These are phyloP conservation scores for Peronosclerospora sorghi DNA, from an alignment of 352 stramenopile genomes.

Conservation along the genomic window DNA sequence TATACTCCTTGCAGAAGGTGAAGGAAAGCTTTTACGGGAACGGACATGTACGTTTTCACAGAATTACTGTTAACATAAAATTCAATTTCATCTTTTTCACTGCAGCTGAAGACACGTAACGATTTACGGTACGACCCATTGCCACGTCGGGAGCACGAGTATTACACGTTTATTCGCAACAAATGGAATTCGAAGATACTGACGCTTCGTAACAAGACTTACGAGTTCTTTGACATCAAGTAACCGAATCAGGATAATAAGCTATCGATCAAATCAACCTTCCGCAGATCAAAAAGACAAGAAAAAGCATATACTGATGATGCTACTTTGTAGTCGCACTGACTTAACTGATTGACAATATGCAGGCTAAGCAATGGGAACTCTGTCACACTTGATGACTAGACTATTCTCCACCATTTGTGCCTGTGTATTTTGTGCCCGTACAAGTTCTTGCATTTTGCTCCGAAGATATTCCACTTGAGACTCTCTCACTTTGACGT, in stretches of 20 bases:
- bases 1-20: constrained; percentile 51
- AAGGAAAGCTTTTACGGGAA: constrained; percentile 44
- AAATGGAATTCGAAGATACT: constrained; percentile 65
- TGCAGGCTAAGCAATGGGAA: constrained; percentile 19
- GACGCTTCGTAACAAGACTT: constrained; percentile 40
- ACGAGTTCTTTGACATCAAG: constrained; percentile 43
- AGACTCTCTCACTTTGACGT: constrained; percentile 2
- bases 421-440: constrained; percentile 59
- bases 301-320: constrained; percentile 2
- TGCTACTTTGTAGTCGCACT: background rate
- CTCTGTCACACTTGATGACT: constrained; percentile 33
- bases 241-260: constrained; percentile 3
- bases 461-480: constrained; percentile 39
- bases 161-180: constrained; percentile 64
- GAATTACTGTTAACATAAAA: too few relatives aligned
- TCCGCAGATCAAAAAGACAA: too few relatives aligned
- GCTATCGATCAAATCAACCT: background rate
- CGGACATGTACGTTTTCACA: constrained; percentile 10
- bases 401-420: constrained; percentile 52
- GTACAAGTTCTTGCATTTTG: constrained; percentile 64
- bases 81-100: background rate
- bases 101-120: constrained; percentile 15
- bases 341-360: too few relatives aligned
- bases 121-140: constrained; percentile 52
- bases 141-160: constrained; percentile 68